phyloP scores from a whole-genome alignment of 768 basidiomycete species.

The Paxillus rubicundulus region DNA sequence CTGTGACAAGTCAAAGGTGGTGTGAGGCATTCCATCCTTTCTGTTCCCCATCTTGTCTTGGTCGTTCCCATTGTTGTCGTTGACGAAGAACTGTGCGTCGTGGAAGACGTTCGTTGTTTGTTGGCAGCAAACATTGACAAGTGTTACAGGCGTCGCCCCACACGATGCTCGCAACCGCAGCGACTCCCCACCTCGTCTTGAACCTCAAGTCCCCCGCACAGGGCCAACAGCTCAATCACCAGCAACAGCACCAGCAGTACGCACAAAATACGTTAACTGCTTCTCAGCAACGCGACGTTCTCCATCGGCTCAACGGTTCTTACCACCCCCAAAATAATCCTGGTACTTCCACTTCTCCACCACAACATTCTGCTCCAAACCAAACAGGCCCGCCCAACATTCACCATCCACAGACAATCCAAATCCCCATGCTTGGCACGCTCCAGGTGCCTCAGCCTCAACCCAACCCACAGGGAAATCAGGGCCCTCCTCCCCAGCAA shows the following conservation, averaged over 20 bases:
- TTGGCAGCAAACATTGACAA: slow-evolving; percentile 27
- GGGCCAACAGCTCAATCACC: slow-evolving; percentile 14
- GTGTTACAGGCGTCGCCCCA: slow-evolving; percentile 14
- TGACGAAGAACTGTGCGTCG: slow-evolving; percentile 6
- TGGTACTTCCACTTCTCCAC: not conserved
- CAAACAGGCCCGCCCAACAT: slow-evolving; percentile 32
- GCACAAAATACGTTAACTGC: slow-evolving; percentile 26
- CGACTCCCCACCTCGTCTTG: slow-evolving; percentile 31
- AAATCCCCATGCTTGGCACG: slow-evolving; percentile 71
- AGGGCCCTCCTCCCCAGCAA: slow-evolving; percentile 52
- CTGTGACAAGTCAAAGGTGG: not conserved
- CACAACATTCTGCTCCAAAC: slow-evolving; percentile 2
- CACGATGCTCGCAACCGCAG: slow-evolving; percentile 36
- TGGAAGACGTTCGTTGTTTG: slow-evolving; percentile 31
- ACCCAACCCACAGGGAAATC: slow-evolving; percentile 33
- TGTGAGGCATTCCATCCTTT: slow-evolving; percentile 5
- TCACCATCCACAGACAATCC: slow-evolving; percentile 43
- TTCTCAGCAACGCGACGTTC: slow-evolving; percentile 29
- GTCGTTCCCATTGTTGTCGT: slow-evolving; percentile 7
- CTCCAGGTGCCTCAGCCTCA: slow-evolving; percentile 61
- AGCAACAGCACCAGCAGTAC: slow-evolving; percentile 22
- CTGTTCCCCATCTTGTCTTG: slow-evolving; percentile 3
- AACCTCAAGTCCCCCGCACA: slow-evolving; percentile 32
- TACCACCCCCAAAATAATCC: slow-evolving; percentile 28
- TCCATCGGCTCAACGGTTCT: slow-evolving; percentile 28